Percentiles rank a stretch among this genome's conserved stretches.
phyloP scores from a whole-genome alignment of 2,329 filamentous ascomycete genomes.

The Harringtonia lauricola region DNA sequence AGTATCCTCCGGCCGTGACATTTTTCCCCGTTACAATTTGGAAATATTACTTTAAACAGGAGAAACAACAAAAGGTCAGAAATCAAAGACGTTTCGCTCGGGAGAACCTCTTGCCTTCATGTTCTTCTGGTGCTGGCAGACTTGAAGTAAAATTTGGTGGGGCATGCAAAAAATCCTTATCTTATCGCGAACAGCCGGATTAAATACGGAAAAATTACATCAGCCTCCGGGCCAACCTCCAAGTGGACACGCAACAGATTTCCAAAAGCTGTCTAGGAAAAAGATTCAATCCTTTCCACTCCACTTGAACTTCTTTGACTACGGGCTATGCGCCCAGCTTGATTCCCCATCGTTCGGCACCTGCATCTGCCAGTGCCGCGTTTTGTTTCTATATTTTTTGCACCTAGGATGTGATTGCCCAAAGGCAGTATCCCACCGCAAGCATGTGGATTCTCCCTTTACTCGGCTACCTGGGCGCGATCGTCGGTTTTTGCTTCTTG shows the following conservation, averaged over 20 bases:
- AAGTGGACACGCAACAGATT: conserved; percentile 1
- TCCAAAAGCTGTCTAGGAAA: neutral
- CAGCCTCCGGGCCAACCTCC: neutral
- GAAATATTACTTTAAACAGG: too few relatives aligned
- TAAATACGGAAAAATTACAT: neutral
- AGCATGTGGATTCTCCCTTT: conserved; percentile 93
- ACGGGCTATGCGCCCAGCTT: too few relatives aligned
- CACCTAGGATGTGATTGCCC: conserved; percentile 3
- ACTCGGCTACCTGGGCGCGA: conserved; percentile 77
- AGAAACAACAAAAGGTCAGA: too few relatives aligned
- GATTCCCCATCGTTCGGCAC: too few relatives aligned
- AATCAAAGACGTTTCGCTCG: too few relatives aligned
- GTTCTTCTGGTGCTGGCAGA: too few relatives aligned
- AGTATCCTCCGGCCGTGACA: conserved; percentile 95
- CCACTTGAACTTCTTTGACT: too few relatives aligned
- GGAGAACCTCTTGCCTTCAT: too few relatives aligned
- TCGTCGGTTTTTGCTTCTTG: conserved; percentile 85
- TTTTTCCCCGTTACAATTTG: too few relatives aligned
- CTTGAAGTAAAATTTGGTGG: too few relatives aligned
- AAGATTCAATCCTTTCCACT: neutral
- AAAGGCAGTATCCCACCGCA: conserved; percentile 6
- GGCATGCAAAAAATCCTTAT: too few relatives aligned
- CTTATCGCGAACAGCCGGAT: neutral
- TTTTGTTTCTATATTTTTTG: too few relatives aligned
- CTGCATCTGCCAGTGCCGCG: neutral